Evolutionary conservation across 2,329 filamentous ascomycete genomes (phyloP).

Genomic region (Cordyceps pruinosa): DNA sequence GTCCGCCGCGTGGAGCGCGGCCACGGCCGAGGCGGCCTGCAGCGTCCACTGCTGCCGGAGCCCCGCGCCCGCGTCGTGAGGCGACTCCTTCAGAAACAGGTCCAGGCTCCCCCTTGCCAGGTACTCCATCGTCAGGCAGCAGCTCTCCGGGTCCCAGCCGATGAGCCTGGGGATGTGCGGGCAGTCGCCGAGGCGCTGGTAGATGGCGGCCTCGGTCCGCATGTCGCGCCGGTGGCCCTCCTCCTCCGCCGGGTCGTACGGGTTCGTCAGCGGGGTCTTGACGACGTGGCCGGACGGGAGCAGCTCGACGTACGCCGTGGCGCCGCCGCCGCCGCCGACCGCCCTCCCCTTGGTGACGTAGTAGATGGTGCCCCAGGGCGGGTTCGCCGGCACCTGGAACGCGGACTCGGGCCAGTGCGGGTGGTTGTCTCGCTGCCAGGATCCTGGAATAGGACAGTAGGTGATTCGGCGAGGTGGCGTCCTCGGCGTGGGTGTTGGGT

Average conservation of each 20-base stretch:
- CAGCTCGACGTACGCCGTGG: constrained; percentile 18
- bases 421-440: constrained; percentile 17
- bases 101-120: constrained; percentile 21
- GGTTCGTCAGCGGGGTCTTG: constrained; percentile 19
- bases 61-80: constrained; percentile 10
- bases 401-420: constrained; percentile 18
- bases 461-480: background rate
- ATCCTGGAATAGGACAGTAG: constrained; percentile 16
- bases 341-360: constrained; percentile 18
- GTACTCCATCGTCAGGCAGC: constrained; percentile 22
- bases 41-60: constrained; percentile 23
- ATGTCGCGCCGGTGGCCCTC: constrained; percentile 13
- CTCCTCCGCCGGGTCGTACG: constrained; percentile 4
- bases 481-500: background rate
- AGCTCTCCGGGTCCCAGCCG: constrained; percentile 18
- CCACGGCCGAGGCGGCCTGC: constrained; percentile 27
- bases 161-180: constrained; percentile 18
- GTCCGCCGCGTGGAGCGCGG: constrained; percentile 27
- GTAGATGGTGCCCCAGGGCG: constrained; percentile 16
- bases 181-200: constrained; percentile 18
- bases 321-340: constrained; percentile 13
- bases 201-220: constrained; percentile 20
- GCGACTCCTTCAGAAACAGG: constrained; percentile 15
- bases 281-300: constrained; percentile 19
- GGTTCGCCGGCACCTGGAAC: constrained; percentile 16